Conservation (phyloP, 495 filamentous ascomycete genomes). For the Aspergillus hancockii region DNA sequence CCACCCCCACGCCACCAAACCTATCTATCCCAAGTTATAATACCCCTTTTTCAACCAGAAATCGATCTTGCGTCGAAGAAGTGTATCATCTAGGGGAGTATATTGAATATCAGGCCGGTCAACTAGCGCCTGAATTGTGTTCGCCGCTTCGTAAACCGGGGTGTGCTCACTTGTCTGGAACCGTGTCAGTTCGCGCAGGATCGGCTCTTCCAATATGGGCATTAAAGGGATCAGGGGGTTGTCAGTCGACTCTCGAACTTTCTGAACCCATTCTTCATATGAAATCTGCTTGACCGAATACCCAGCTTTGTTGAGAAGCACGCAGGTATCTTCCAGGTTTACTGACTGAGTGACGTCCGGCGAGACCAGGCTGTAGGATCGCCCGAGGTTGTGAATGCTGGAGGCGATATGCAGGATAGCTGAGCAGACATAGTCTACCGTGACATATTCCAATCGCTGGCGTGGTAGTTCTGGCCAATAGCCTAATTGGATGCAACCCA, state of each 20-base stretch:
- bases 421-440: constrained; percentile 21
- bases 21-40: background rate
- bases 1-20: background rate
- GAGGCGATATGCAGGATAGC: constrained; percentile 22
- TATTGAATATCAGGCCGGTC: constrained; percentile 7
- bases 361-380: constrained; percentile 11
- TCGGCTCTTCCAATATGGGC: constrained; percentile 16
- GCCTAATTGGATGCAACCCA: constrained; percentile 18
- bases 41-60: background rate
- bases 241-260: background rate
- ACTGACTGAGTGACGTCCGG: constrained; percentile 6
- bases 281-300: constrained; percentile 9
- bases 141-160: constrained; percentile 5
- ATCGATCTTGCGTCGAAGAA: background rate
- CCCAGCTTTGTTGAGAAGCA: constrained; percentile 14
- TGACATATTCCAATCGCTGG: constrained; percentile 19
- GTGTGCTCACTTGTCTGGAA: constrained; percentile 11
- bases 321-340: constrained; percentile 9
- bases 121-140: constrained; percentile 1
- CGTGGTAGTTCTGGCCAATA: constrained; percentile 16
- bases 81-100: background rate
- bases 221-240: constrained; percentile 9
- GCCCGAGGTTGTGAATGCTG: constrained; percentile 11
- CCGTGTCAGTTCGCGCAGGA: constrained; percentile 9
- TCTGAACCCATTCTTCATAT: constrained; percentile 18